phyloP scores from a whole-genome alignment of 2,329 filamentous ascomycete species.

The Diaporthe velutina region DNA sequence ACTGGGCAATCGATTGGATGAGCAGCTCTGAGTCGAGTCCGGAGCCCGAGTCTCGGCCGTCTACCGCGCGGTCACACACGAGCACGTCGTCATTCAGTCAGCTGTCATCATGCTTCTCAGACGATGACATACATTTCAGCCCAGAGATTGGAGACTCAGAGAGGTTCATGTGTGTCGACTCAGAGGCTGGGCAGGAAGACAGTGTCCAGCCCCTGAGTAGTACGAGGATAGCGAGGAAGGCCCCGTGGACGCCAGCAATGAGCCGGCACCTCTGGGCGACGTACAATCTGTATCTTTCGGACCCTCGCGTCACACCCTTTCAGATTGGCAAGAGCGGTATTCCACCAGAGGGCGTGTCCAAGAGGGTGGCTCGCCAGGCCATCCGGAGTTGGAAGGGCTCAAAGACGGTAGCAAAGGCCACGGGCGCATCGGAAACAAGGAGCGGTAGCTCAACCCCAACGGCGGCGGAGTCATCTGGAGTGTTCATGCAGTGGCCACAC shows the following conservation, averaged over 20 bases:
- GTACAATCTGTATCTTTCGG: slow-evolving; percentile 74
- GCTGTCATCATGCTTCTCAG: slow-evolving; percentile 65
- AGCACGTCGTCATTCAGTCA: slow-evolving; percentile 69
- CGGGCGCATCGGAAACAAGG: slow-evolving; percentile 47
- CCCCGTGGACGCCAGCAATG: slow-evolving; percentile 75
- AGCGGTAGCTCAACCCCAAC: slow-evolving; percentile 71
- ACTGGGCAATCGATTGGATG: slow-evolving; percentile 71
- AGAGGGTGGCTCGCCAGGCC: slow-evolving; percentile 74
- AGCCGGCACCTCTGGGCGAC: slow-evolving; percentile 75
- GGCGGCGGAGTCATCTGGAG: slow-evolving; percentile 56
- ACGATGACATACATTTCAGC: slow-evolving; percentile 67
- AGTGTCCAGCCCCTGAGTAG: slow-evolving; percentile 28
- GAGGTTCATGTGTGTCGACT: slow-evolving; percentile 39
- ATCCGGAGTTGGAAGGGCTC: slow-evolving; percentile 76
- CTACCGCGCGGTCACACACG: slow-evolving; percentile 70
- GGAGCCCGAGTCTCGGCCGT: slow-evolving; percentile 70
- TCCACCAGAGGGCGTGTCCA: slow-evolving; percentile 74
- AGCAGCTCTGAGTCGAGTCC: slow-evolving; percentile 71
- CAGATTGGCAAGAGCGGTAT: slow-evolving; percentile 73
- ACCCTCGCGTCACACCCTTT: slow-evolving; percentile 76
- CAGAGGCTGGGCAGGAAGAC: slow-evolving; percentile 23
- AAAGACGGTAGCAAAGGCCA: slow-evolving; percentile 52
- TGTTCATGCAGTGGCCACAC: slow-evolving; percentile 74
- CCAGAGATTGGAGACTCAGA: slow-evolving; percentile 59
- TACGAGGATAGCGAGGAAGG: slow-evolving; percentile 56